Evolutionary conservation across 352 stramenopile genomes (phyloP).

Genomic region (Phytophthora sp.): DNA sequence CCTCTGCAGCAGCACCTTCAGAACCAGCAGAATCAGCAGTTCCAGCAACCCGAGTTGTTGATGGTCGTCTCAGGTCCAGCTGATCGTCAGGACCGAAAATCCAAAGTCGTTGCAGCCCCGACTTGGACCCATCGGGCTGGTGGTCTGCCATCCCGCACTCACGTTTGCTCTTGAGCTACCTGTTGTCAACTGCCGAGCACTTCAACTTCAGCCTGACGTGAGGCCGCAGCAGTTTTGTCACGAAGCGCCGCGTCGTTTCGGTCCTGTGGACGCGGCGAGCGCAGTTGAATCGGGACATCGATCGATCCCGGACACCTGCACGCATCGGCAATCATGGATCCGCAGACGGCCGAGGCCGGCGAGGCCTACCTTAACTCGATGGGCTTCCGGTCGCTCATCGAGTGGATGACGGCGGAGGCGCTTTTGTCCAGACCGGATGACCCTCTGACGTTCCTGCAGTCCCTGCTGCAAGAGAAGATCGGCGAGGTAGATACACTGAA

Average conservation of each 20-base stretch:
- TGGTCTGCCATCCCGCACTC: slow-evolving; percentile 11
- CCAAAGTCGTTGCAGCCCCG: slow-evolving; percentile 49
- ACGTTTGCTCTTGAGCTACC: not conserved
- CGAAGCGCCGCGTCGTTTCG: slow-evolving; percentile 38
- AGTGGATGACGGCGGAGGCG: slow-evolving; percentile 91
- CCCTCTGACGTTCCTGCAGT: slow-evolving; percentile 82
- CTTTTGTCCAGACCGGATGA: slow-evolving; percentile 87
- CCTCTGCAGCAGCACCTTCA: not conserved
- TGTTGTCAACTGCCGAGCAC: slow-evolving; percentile 7
- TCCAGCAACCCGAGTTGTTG: slow-evolving; percentile 20
- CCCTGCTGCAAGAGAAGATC: slow-evolving; percentile 86
- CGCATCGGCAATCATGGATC: slow-evolving; percentile 52
- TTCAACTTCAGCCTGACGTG: slow-evolving; percentile 20
- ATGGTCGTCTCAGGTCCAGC: slow-evolving; percentile 29
- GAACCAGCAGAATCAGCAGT: not conserved
- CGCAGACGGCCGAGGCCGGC: slow-evolving; percentile 77
- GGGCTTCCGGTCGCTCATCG: slow-evolving; percentile 90
- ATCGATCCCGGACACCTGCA: not conserved
- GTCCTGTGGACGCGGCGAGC: too few species aligned
- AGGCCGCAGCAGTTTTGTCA: slow-evolving; percentile 22
- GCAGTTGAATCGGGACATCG: too few species aligned
- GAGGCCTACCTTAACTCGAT: slow-evolving; percentile 89
- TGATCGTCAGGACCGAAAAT: slow-evolving; percentile 49
- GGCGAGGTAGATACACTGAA: slow-evolving; percentile 65
- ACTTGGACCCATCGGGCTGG: slow-evolving; percentile 4